Conservation (phyloP, 2,329 filamentous ascomycete genomes). For the Aspergillus piperis region DNA sequence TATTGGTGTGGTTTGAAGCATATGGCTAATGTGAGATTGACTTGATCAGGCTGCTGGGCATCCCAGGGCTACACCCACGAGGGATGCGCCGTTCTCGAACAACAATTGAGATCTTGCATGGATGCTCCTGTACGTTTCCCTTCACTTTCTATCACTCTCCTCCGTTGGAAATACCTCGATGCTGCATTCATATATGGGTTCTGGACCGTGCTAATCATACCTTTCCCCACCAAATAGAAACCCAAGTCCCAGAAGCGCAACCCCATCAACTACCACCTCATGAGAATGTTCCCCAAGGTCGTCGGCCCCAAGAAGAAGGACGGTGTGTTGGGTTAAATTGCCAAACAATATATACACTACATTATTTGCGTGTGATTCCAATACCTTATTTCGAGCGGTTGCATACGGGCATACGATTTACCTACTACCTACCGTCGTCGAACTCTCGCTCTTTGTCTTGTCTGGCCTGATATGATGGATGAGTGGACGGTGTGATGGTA, state of each 20-base stretch:
- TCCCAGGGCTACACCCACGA: slow-evolving; percentile 51
- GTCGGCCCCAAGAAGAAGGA: slow-evolving; percentile 70
- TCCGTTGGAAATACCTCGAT: too few species aligned
- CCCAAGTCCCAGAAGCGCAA: slow-evolving; percentile 63
- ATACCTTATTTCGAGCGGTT: not conserved
- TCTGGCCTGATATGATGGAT: too few species aligned
- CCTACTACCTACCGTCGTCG: not conserved
- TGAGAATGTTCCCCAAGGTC: slow-evolving; percentile 73
- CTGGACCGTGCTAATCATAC: not conserved
- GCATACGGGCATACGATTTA: not conserved
- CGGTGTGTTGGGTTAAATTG: slow-evolving; percentile 37
- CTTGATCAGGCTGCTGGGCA: slow-evolving; percentile 47
- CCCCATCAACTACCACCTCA: slow-evolving; percentile 88
- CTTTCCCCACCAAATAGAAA: slow-evolving; percentile 49
- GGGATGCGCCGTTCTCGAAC: slow-evolving; percentile 62
- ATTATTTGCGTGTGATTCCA: slow-evolving; percentile 1
- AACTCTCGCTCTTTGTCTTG: too few species aligned
- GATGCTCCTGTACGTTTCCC: slow-evolving; percentile 67
- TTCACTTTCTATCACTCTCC: too few species aligned
- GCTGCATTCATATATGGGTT: too few species aligned
- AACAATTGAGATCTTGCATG: slow-evolving; percentile 70
- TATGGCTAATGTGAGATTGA: too few species aligned
- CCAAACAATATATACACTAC: not conserved
- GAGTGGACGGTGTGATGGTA: too few species aligned
- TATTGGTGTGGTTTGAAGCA: too few species aligned